Percentiles rank a stretch among this genome's conserved stretches.
Conservation (phyloP, 768 basidiomycete species). For the Mycena rosella region DNA sequence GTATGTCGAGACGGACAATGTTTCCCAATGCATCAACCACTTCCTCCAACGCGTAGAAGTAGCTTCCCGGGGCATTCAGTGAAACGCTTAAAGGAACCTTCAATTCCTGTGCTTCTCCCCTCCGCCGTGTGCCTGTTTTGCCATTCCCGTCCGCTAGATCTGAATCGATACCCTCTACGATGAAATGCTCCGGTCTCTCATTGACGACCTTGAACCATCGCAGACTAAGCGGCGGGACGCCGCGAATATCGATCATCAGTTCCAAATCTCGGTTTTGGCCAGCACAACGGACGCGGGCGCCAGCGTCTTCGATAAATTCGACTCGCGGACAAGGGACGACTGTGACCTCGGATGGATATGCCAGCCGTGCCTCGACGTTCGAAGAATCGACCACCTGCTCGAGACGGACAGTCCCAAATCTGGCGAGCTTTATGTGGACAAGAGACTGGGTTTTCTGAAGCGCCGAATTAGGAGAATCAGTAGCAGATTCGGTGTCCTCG, state of each 20-base stretch:
- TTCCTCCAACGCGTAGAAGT: conserved; percentile 82
- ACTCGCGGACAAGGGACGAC: conserved; percentile 89
- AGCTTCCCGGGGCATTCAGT: conserved; percentile 72
- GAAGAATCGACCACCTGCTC: conserved; percentile 80
- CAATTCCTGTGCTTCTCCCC: conserved; percentile 64
- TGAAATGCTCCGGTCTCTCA: conserved; percentile 74
- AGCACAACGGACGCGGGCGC: conserved; percentile 67
- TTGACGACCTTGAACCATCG: conserved; percentile 81
- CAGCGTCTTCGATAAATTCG: conserved; percentile 66
- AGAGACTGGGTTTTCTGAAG: conserved; percentile 84
- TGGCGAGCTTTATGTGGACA: conserved; percentile 76
- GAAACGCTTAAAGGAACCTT: conserved; percentile 77
- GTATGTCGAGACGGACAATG: conserved; percentile 58
- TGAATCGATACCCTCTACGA: conserved; percentile 81
- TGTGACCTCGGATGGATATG: conserved; percentile 70
- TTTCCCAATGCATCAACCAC: conserved; percentile 90
- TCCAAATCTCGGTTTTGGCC: conserved; percentile 72
- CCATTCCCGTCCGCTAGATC: conserved; percentile 28
- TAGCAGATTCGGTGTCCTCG: conserved; percentile 64
- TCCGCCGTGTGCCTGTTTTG: conserved; percentile 34
- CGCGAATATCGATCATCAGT: conserved; percentile 73
- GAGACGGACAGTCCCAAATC: conserved; percentile 81
- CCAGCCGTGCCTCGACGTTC: conserved; percentile 80
- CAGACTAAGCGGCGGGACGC: conserved; percentile 83
- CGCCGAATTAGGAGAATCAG: conserved; percentile 45